phyloP scores from a whole-genome alignment of 176 grass and related monocot species.

The Olyra latifolia region DNA sequence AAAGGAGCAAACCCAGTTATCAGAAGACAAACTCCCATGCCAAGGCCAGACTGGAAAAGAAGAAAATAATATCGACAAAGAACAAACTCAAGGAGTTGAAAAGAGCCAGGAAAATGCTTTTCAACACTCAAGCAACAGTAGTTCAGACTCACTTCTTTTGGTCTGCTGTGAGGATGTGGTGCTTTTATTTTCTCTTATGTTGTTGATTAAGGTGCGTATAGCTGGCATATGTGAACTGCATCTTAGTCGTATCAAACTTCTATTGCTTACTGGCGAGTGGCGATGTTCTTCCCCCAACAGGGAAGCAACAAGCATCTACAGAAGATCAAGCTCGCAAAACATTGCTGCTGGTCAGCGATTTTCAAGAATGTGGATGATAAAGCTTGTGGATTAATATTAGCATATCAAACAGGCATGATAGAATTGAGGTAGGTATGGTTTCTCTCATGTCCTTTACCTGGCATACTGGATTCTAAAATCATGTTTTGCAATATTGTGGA shows the following conservation, averaged over 20 bases:
- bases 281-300: constrained; percentile 43
- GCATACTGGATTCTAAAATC: constrained; percentile 16
- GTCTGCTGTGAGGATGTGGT: constrained; percentile 70
- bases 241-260: constrained; percentile 24
- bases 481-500: neutral
- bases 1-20: constrained; percentile 42
- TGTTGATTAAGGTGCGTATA: constrained; percentile 59
- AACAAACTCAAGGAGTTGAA: constrained; percentile 44
- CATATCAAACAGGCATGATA: constrained; percentile 76
- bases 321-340: constrained; percentile 65
- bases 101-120: constrained; percentile 38
- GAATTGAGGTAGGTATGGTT: constrained; percentile 65
- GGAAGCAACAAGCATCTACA: constrained; percentile 54
- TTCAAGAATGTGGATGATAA: constrained; percentile 66
- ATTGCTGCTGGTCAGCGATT: constrained; percentile 74
- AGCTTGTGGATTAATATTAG: constrained; percentile 66
- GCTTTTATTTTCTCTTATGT: constrained; percentile 57
- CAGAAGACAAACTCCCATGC: constrained; percentile 31
- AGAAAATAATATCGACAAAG: constrained; percentile 27
- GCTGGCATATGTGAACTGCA: constrained; percentile 22
- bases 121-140: constrained; percentile 19
- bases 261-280: constrained; percentile 10
- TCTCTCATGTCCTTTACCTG: constrained; percentile 26
- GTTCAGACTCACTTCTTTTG: constrained; percentile 69
- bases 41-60: constrained; percentile 35